Evolutionary conservation across 176 grass and related monocot species (phyloP).

Genomic region (Alopecurus myosuroides): DNA sequence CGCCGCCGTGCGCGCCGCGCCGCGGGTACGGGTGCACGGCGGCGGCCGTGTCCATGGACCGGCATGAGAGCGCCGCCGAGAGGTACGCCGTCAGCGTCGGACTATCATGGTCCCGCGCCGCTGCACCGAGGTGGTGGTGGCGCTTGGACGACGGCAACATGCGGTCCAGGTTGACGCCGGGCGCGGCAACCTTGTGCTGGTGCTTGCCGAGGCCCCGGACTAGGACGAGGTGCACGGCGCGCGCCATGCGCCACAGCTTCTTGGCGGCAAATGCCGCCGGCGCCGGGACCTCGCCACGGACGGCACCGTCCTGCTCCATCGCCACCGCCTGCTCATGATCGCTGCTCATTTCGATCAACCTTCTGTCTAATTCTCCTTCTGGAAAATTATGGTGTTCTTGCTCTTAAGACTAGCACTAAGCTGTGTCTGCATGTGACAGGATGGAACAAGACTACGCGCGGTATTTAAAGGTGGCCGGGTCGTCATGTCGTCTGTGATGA

Average conservation of each 20-base stretch:
- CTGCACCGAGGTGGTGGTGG: background rate
- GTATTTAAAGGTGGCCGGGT: constrained; percentile 45
- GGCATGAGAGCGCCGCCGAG: constrained; percentile 39
- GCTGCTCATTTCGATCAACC: constrained; percentile 1
- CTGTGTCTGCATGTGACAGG: background rate
- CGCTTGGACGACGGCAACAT: constrained; percentile 39
- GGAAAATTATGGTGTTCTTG: background rate
- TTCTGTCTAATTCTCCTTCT: background rate
- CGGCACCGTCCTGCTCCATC: constrained; percentile 26
- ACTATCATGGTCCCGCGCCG: background rate
- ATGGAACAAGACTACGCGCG: background rate
- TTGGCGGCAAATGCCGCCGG: constrained; percentile 3
- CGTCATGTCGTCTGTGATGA: background rate
- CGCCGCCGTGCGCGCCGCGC: background rate
- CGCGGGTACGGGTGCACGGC: constrained; percentile 43
- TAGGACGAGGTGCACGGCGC: constrained; percentile 55
- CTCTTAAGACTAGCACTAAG: background rate
- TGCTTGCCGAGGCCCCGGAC: constrained; percentile 57
- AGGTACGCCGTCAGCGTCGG: constrained; percentile 16
- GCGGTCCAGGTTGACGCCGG: constrained; percentile 58
- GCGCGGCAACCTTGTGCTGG: constrained; percentile 53
- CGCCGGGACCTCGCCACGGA: background rate
- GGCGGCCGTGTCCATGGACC: constrained; percentile 63
- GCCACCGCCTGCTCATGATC: background rate
- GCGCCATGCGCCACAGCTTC: constrained; percentile 47